A percentile compares a stretch with the other conserved stretches of the same genome.
Conservation (phyloP, 2,329 filamentous ascomycete genomes). For the Colletotrichum simmondsii region DNA sequence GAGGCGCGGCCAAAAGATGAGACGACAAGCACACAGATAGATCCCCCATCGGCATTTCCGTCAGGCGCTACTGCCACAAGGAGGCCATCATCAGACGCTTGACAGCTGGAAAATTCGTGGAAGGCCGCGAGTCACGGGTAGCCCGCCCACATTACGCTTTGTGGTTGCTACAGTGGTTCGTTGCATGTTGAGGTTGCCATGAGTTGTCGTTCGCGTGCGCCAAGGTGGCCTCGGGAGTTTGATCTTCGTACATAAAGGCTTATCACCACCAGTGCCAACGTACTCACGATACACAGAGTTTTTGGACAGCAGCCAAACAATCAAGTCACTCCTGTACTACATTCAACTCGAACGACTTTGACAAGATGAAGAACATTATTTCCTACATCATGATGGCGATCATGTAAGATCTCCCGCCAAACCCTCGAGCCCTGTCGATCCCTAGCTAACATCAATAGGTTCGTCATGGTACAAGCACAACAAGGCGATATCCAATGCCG, state of each 20-base stretch:
- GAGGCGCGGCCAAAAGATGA: neutral
- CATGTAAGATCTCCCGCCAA: conserved; percentile 4
- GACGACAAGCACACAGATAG: neutral
- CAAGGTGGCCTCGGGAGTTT: neutral
- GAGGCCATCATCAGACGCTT: neutral
- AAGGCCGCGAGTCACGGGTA: neutral
- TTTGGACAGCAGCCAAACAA: neutral
- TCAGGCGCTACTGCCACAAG: neutral
- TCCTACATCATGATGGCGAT: conserved; percentile 21
- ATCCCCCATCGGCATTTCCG: neutral
- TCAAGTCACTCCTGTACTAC: neutral
- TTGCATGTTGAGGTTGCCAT: neutral
- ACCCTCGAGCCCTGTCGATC: neutral
- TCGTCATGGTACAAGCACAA: conserved; percentile 24
- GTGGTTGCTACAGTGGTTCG: neutral
- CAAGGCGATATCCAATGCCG: conserved; percentile 27
- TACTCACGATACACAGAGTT: neutral
- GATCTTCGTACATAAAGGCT: conserved; percentile 8
- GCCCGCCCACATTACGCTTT: neutral
- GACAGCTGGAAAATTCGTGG: neutral
- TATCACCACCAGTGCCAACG: neutral
- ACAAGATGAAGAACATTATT: conserved; percentile 19
- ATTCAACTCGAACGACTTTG: neutral
- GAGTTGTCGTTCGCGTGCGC: neutral
- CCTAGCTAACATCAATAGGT: neutral